Base-by-base conservation (phyloP, 208 protist genomes). In the Crithidia sp. region DNA sequence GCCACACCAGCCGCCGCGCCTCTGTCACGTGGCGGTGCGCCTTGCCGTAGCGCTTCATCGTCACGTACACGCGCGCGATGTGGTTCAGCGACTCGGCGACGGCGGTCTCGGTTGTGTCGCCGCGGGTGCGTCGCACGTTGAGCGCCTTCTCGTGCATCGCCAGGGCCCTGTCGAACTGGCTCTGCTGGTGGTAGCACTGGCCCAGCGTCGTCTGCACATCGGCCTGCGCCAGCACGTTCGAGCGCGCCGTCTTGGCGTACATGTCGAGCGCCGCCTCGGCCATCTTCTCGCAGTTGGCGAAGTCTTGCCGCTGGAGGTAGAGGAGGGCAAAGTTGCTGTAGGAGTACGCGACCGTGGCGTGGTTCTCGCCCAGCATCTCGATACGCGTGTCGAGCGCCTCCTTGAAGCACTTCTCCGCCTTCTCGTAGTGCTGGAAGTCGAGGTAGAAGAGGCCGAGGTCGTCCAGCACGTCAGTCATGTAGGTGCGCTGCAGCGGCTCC, bases 301-400 rank as follows among this genome's bases (percentile, higher is more conserved):
- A 82, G 45, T 95, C 84, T 73, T 95, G 76, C 13, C 83, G 81
- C 43, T 93, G 88, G 6, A 95, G 77, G 73, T 96, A 86, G 14
- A 96, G 83, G 0, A 96, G 76, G 0, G 82, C 84, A 59, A 96
- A 94, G 81, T 96, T 96, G 79, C 88, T 94, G 82, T 96, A 96
- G 36, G 85, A 92, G 82, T 96, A 96, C n/a, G 90, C 92, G 47
- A 96, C 87, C 14, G 88, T 95, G 36, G 88, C 88, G 67, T 96
- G 92, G 66, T 82, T 93, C 56, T 95, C 90, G 47, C 92, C 92
- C 39, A 96, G 82, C 87, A 93, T 91, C 65, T 89, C 82, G 67
- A 96, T 90, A n/a, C 92, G 89, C 28, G 82, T 89, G 80, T 96
- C 89, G 36, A 96, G 84, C 4, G 92, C 68, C 71, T 96, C 88